Conservation (phyloP, 805 yeast species). For the Starmerella asiatica region DNA sequence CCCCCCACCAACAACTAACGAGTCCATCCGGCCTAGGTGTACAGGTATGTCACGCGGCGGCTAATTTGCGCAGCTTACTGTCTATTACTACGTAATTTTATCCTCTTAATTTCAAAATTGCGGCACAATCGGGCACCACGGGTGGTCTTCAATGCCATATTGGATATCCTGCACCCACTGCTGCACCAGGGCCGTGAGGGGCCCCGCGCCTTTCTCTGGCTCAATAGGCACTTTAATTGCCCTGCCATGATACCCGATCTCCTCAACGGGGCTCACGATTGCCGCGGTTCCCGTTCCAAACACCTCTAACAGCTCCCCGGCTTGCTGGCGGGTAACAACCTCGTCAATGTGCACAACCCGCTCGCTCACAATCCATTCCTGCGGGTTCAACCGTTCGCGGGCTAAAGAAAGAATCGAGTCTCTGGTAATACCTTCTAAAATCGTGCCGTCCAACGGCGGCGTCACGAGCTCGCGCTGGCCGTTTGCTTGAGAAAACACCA, state of each 20-base stretch:
- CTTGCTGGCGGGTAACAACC: slow-evolving; percentile 58
- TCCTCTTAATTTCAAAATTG: not conserved
- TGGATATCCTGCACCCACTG: slow-evolving; percentile 82
- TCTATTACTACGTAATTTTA: too few species aligned
- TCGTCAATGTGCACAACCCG: slow-evolving; percentile 73
- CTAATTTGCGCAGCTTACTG: too few species aligned
- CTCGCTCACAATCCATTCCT: slow-evolving; percentile 74
- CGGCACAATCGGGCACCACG: slow-evolving; percentile 25
- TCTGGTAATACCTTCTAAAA: slow-evolving; percentile 92
- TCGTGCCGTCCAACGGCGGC: slow-evolving; percentile 95
- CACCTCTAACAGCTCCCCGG: slow-evolving; percentile 82
- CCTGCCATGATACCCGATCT: slow-evolving; percentile 65
- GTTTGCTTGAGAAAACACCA: slow-evolving; percentile 60
- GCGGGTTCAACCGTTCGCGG: slow-evolving; percentile 55
- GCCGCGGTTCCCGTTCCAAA: slow-evolving; percentile 98
- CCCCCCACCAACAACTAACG: too few species aligned
- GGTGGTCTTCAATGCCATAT: slow-evolving; percentile 66
- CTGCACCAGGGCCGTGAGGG: slow-evolving; percentile 59
- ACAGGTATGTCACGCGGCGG: too few species aligned
- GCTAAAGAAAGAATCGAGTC: slow-evolving; percentile 71
- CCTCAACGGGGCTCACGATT: slow-evolving; percentile 83
- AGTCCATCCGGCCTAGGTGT: too few species aligned
- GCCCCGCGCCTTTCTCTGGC: slow-evolving; percentile 53
- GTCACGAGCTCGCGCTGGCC: slow-evolving; percentile 89
- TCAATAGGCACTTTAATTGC: slow-evolving; percentile 66